Conservation (phyloP, 208 protist genomes). For the Polymyxa betae region DNA sequence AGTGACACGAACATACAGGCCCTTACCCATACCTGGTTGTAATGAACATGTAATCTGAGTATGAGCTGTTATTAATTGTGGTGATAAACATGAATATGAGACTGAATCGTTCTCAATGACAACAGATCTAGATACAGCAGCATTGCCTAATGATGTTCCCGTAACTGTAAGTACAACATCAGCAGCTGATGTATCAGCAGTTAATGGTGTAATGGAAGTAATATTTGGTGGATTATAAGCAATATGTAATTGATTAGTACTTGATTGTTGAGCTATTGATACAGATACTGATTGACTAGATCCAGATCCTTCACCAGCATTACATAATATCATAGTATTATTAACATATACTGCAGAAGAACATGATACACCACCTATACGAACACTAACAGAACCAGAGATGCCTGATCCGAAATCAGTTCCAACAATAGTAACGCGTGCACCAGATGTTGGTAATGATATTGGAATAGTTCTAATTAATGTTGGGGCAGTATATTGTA, state of each 20-base stretch:
- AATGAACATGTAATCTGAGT: background rate
- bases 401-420: background rate
- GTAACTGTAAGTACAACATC: background rate
- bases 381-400: background rate
- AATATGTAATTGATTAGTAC: background rate
- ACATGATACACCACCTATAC: background rate
- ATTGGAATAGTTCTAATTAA: background rate
- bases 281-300: background rate
- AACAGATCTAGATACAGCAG: conserved; percentile 2
- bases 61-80: background rate
- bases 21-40: background rate
- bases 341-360: background rate
- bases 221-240: background rate
- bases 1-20: background rate
- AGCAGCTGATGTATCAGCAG: background rate
- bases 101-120: background rate
- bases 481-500: background rate
- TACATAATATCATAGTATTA: background rate
- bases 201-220: background rate
- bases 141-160: background rate
- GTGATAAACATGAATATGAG: background rate
- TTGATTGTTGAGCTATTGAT: background rate
- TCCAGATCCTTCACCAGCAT: conserved; percentile 20
- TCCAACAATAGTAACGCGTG: background rate
- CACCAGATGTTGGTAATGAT: background rate